Evolutionary conservation across 2,329 filamentous ascomycete genomes (phyloP).

Genomic region (Botrytis medusae): DNA sequence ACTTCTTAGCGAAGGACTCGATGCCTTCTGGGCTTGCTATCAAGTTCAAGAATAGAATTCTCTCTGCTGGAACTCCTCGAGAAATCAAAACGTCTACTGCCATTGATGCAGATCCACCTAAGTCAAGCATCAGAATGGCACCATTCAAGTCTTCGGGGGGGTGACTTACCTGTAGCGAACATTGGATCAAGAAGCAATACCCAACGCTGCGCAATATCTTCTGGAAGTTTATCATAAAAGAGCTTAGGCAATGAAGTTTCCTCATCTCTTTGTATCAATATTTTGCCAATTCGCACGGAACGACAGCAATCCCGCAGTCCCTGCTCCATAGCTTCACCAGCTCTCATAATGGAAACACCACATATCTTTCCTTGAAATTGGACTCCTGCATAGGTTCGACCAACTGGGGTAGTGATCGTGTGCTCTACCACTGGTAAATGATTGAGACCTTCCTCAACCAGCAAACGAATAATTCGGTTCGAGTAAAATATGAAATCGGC

Average conservation of each 20-base stretch:
- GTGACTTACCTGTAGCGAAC: conserved; percentile 82
- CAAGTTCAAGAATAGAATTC: conserved; percentile 93
- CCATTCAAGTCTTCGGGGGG: background rate
- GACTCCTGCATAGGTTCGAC: conserved; percentile 82
- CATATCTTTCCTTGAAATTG: conserved; percentile 98
- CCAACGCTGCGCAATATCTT: conserved; percentile 91
- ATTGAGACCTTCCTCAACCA: conserved; percentile 96
- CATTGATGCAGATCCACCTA: conserved; percentile 94
- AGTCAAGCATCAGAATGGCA: conserved; percentile 18
- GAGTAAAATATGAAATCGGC: conserved; percentile 99
- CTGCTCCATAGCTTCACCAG: conserved; percentile 98
- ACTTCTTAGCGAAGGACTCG: conserved; percentile 82
- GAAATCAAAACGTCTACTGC: conserved; percentile 90
- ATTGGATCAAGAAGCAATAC: conserved; percentile 95
- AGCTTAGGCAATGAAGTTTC: conserved; percentile 89
- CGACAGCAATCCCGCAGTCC: conserved; percentile 94
- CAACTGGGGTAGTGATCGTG: conserved; percentile 86
- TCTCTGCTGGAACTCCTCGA: conserved; percentile 89
- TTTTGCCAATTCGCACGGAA: conserved; percentile 97
- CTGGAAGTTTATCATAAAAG: conserved; percentile 96
- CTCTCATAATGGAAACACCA: conserved; percentile 97
- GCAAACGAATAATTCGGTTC: conserved; percentile 92
- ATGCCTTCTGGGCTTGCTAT: conserved; percentile 97
- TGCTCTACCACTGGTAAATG: conserved; percentile 90
- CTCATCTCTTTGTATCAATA: conserved; percentile 95